A percentile compares a stretch with the other conserved stretches of the same genome.
phyloP scores from a whole-genome alignment of 129 eudicot species.

The Chrysanthemum lavandulifolium region DNA sequence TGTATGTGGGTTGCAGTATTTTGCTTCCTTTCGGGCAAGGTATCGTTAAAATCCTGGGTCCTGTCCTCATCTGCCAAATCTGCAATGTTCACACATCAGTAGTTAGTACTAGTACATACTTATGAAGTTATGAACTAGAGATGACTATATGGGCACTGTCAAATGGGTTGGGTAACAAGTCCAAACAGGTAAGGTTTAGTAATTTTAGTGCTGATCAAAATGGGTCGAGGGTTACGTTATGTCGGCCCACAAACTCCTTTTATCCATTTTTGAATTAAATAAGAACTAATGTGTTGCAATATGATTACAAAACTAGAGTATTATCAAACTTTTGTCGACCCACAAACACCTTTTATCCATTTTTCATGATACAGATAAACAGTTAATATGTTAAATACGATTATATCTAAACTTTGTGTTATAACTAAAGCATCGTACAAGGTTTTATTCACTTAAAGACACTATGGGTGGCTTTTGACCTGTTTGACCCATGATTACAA shows the following conservation, averaged over 20 bases:
- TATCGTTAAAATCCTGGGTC: constrained; percentile 74
- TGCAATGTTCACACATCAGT: constrained; percentile 13
- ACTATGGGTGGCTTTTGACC: no score
- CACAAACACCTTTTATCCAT: background rate
- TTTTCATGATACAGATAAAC: background rate
- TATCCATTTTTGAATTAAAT: background rate
- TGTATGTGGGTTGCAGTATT: constrained; percentile 89
- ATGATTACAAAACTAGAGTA: no score
- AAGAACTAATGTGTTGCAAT: no score
- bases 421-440: background rate
- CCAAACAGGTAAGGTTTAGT: background rate
- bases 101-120: background rate
- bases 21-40: constrained; percentile 81
- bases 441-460: no score
- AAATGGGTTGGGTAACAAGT: background rate
- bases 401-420: background rate
- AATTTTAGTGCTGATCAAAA: background rate
- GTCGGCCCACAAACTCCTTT: background rate
- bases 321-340: background rate
- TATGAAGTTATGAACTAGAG: background rate
- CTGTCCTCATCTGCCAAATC: constrained; percentile 97
- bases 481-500: no score
- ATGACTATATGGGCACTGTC: background rate
- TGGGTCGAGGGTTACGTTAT: background rate
- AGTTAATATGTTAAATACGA: background rate